Conservation (phyloP, 495 filamentous ascomycete species). For the Penicillium flavigenum region DNA sequence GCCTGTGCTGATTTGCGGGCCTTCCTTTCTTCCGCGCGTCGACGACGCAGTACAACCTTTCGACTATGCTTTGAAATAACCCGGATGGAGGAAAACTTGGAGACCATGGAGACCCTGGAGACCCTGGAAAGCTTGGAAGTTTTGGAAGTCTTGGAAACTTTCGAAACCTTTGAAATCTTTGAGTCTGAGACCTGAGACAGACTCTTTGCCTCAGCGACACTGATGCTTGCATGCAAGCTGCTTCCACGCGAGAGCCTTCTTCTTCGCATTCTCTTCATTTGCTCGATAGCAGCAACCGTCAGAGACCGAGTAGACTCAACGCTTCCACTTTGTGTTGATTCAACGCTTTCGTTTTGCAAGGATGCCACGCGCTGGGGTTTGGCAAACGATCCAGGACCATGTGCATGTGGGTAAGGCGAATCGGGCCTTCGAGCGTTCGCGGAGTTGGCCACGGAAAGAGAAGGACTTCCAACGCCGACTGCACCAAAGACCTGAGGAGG, state of each 20-base stretch:
- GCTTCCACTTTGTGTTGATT: slow-evolving; percentile 1
- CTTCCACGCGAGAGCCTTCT: slow-evolving; percentile 3
- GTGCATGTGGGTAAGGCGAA: neutral
- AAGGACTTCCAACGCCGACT: neutral
- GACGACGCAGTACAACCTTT: slow-evolving; percentile 9
- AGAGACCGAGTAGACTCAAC: slow-evolving; percentile 13
- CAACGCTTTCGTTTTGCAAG: slow-evolving; percentile 3
- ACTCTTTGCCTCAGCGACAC: neutral
- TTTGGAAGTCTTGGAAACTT: slow-evolving; percentile 3
- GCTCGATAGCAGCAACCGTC: slow-evolving; percentile 13
- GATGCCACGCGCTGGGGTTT: neutral
- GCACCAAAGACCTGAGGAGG: neutral
- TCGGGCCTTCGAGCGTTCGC: neutral
- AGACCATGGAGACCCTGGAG: no score
- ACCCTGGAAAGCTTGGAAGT: neutral
- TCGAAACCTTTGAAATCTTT: neutral
- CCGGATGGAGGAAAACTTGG: neutral
- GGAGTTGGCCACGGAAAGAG: slow-evolving; percentile 6
- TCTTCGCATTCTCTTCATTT: slow-evolving; percentile 5
- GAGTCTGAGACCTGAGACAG: neutral
- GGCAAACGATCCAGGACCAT: neutral
- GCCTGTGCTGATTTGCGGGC: neutral
- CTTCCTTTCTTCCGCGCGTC: slow-evolving; percentile 4
- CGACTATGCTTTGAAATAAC: slow-evolving; percentile 2
- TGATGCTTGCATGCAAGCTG: slow-evolving; percentile 1